A percentile compares a stretch with the other conserved stretches of the same genome.
Conservation (phyloP, 345 rosid genomes). For the Nephelium lappaceum region DNA sequence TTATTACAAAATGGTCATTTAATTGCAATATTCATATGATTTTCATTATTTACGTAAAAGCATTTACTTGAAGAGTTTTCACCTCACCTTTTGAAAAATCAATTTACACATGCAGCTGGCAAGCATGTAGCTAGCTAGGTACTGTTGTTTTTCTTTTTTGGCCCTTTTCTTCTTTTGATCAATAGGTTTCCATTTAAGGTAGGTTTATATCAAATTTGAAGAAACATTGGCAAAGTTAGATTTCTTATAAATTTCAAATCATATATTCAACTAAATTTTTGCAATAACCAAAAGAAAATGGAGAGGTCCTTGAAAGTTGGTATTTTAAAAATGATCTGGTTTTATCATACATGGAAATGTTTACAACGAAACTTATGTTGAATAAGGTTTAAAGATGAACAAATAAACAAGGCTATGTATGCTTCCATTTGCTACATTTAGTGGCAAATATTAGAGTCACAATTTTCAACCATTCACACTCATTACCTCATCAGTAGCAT, state of each 20-base stretch:
- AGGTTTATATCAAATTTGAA: background rate
- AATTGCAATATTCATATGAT: too few species aligned
- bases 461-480: background rate
- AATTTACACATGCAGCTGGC: background rate
- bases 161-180: background rate
- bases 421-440: background rate
- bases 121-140: background rate
- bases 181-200: background rate
- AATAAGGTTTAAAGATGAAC: background rate
- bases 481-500: conserved; percentile 21
- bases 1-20: too few species aligned
- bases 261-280: background rate
- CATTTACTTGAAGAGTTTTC: too few species aligned
- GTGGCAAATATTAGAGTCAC: background rate
- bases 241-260: background rate
- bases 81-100: too few species aligned
- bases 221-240: too few species aligned
- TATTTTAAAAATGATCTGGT: background rate
- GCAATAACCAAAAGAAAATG: background rate
- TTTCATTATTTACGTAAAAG: too few species aligned
- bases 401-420: background rate
- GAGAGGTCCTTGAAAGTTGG: background rate
- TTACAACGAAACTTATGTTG: background rate
- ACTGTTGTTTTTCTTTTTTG: background rate
- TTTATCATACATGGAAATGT: too few species aligned